Evolutionary conservation across 345 rosid species (phyloP).

Genomic region (Ceriops tagal): DNA sequence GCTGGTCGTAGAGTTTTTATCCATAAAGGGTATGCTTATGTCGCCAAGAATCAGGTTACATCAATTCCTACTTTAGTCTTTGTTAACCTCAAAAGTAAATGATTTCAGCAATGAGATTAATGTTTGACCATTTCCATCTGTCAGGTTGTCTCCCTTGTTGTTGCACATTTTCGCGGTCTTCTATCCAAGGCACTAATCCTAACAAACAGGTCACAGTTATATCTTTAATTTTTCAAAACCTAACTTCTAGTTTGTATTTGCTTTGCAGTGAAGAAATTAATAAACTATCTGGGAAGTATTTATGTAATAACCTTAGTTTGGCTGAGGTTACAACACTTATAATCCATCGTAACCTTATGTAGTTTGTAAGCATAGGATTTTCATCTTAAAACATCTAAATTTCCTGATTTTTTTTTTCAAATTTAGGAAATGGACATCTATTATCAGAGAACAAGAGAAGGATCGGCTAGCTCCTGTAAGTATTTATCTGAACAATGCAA

Average conservation of each 20-base stretch:
- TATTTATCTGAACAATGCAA: constrained; percentile 17
- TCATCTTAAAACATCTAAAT: too few species aligned
- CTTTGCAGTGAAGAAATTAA: background rate
- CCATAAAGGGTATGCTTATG: constrained; percentile 74
- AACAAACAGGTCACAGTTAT: constrained; percentile 64
- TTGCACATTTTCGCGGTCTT: constrained; percentile 70
- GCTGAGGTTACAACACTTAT: background rate
- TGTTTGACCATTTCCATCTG: constrained; percentile 2
- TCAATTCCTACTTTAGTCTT: constrained; percentile 9
- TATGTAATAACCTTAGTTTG: too few species aligned
- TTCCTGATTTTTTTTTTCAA: background rate
- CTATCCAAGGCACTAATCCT: constrained; percentile 76
- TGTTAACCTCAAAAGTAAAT: constrained; percentile 1
- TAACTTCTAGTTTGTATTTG: background rate
- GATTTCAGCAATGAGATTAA: constrained; percentile 5
- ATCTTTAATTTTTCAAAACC: constrained; percentile 11
- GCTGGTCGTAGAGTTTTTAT: constrained; percentile 70
- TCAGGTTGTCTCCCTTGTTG: constrained; percentile 84
- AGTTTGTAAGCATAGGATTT: too few species aligned
- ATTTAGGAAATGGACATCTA: constrained; percentile 77
- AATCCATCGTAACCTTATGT: background rate
- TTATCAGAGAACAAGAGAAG: constrained; percentile 73
- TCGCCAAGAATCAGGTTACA: constrained; percentile 70
- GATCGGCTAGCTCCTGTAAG: constrained; percentile 89
- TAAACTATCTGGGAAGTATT: background rate